Evolutionary conservation across 441 rosid species (phyloP).

Genomic region (Pelargonium australe): DNA sequence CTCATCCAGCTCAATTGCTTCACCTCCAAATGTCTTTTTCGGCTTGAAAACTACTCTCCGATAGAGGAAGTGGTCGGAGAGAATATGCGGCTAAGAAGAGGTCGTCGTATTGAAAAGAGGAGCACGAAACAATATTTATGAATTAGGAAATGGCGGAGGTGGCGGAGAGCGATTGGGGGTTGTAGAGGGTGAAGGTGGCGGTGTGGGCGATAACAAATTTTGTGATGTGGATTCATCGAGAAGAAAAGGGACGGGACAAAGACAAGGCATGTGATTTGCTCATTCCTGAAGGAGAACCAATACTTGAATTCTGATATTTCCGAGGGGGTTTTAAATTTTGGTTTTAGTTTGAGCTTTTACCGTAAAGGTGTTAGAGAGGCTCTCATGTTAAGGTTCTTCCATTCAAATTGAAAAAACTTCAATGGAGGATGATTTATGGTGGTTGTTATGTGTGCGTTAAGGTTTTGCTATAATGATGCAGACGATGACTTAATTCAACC

Average conservation of each 20-base stretch:
- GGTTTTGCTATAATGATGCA: no score
- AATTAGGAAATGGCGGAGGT: conserved; percentile 39
- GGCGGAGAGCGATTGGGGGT: conserved; percentile 40
- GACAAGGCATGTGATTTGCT: conserved; percentile 40
- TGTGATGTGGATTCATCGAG: conserved; percentile 49
- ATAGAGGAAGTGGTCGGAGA: no score
- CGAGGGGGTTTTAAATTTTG: conserved; percentile 44
- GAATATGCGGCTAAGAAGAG: conserved; percentile 75
- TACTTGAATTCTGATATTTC: conserved; percentile 72
- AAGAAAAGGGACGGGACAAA: conserved; percentile 56
- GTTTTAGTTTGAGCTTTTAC: conserved; percentile 63
- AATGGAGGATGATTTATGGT: background rate
- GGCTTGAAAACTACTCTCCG: no score
- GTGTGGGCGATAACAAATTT: conserved; percentile 66
- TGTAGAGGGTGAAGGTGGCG: conserved; percentile 53
- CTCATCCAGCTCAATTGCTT: no score
- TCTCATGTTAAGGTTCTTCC: conserved; percentile 34
- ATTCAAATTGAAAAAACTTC: conserved; percentile 9
- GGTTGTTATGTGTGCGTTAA: background rate
- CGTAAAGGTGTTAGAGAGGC: conserved; percentile 38
- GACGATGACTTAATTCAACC: no score
- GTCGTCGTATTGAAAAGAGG: conserved; percentile 62
- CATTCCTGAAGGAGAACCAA: conserved; percentile 78
- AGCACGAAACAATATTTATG: conserved; percentile 49
- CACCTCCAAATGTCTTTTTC: no score